Base-by-base conservation (phyloP, 768 basidiomycete genomes). In the Trametes cingulata region DNA sequence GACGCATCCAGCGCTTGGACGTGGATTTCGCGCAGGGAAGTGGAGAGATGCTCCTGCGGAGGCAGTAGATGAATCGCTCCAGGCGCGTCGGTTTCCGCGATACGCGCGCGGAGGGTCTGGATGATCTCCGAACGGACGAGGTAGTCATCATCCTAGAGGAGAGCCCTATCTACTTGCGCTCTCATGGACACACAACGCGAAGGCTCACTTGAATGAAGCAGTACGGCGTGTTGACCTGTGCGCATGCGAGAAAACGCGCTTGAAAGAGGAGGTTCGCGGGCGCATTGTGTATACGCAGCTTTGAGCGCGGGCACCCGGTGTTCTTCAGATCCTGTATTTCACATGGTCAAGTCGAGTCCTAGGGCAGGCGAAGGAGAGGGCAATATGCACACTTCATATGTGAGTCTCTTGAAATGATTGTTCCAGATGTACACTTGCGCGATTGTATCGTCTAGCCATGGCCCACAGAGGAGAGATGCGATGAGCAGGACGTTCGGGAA, bases 81-180 rank as follows among this genome's bases (percentile, higher is more conserved):
- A 0, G 61, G 52, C 17, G 64, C 51, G 12, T 58, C 59, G 15
- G 46, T 9, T 68, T 73, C 25, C 59, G 60, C 39, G 52, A 82
- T 72, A 47, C 80, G 76, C 33, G 73, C 60, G 5, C 78, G 77
- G n/a, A 88, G 74, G 0, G 81, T 68, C 35, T 74, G 74, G 58
- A 88, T 80, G 33, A 86, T 75, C 62, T 85, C 81, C 8, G 87
- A 82, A 29, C 75, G 70, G 48, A 90, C 68, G 20, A 88, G 74
- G 67, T 83, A 88, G 69, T 88, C 88, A 66, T 90, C 87, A 65
- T 89, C 87, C 87, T 88, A 59, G 12, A n/a, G 20, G 8, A 25
- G 12, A 17, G 15, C 29, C 37, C 20, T 24, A 24, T 33, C 49
- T 22, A 36, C n/a, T 36, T 43, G 22, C 52, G 27, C 47, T 58